Percentiles rank a stretch among this genome's conserved stretches.
These are phyloP conservation scores for Ogataea populi-albae DNA, from an alignment of 805 yeast genomes.

Conservation along the genomic window DNA sequence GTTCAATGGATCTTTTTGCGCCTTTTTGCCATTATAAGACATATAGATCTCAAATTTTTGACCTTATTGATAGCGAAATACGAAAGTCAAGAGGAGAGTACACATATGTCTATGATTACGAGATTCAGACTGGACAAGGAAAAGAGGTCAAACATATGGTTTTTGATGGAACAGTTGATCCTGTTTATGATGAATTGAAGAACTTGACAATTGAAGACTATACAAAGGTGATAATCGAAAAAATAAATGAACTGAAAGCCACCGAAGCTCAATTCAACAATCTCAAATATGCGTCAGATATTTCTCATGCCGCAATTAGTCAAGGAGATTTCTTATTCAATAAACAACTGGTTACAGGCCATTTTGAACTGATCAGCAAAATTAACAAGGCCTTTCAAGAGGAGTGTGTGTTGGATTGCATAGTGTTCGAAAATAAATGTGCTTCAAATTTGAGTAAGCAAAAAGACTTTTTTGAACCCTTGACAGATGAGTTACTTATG, in stretches of 20 bases:
- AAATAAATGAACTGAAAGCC: conserved; percentile 22
- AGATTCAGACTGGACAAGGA: conserved; percentile 28
- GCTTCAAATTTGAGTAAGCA: conserved; percentile 70
- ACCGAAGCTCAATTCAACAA: conserved; percentile 25
- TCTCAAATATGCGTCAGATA: conserved; percentile 26
- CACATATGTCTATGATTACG: conserved; percentile 25
- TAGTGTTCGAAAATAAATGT: conserved; percentile 83
- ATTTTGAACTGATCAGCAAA: conserved; percentile 44
- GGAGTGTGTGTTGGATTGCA: conserved; percentile 44
- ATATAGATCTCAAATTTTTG: conserved; percentile 91
- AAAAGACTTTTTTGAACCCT: conserved; percentile 53
- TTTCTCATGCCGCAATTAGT: conserved; percentile 28
- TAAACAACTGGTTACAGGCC: conserved; percentile 29
- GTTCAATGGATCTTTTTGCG: conserved; percentile 78
- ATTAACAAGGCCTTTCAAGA: conserved; percentile 54
- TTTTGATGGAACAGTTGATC: conserved; percentile 28
- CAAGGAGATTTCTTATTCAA: conserved; percentile 25
- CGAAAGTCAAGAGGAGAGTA: conserved; percentile 27
- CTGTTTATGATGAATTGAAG: conserved; percentile 24
- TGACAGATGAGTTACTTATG: conserved; percentile 52
- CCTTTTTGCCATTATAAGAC: conserved; percentile 87
- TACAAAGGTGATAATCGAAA: conserved; percentile 20
- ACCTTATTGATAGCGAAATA: conserved; percentile 39
- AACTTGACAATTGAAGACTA: conserved; percentile 28
- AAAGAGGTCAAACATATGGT: conserved; percentile 22